Evolutionary conservation across 352 stramenopile genomes (phyloP).

Genomic region (Globisporangium viniferum): DNA sequence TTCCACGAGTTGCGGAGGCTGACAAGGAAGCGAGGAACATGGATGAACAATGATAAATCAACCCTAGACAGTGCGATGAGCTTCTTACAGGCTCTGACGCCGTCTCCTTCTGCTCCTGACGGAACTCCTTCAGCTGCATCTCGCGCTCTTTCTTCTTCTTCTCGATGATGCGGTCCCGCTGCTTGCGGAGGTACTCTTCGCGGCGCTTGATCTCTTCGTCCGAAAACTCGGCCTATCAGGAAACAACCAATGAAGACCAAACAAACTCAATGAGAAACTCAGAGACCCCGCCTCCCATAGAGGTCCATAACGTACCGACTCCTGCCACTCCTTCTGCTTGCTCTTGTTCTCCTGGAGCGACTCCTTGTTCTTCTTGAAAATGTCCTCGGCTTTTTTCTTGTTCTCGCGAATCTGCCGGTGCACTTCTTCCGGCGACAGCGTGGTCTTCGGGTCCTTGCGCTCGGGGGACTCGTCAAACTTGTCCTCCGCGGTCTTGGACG

Average conservation of each 20-base stretch:
- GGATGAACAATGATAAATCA: not conserved
- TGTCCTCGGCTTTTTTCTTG: constrained; percentile 70
- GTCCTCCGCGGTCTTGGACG: constrained; percentile 60
- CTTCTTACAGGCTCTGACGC: constrained; percentile 34
- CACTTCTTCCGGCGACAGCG: constrained; percentile 47
- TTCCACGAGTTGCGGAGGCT: constrained; percentile 53
- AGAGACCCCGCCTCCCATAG: not conserved
- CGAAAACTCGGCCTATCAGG: constrained; percentile 49
- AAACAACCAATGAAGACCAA: not conserved
- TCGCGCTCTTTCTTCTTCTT: constrained; percentile 82
- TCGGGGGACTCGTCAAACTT: constrained; percentile 39
- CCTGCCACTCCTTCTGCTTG: constrained; percentile 68
- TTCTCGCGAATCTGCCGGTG: constrained; percentile 56
- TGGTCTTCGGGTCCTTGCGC: constrained; percentile 20
- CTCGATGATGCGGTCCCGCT: constrained; percentile 74
- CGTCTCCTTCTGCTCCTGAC: constrained; percentile 65
- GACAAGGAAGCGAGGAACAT: not conserved
- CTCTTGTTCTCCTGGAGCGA: constrained; percentile 65
- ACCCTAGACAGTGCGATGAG: not conserved
- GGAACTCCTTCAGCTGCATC: constrained; percentile 66
- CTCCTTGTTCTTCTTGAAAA: constrained; percentile 73
- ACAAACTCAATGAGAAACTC: not conserved
- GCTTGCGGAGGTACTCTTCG: constrained; percentile 71
- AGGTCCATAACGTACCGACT: constrained; percentile 15
- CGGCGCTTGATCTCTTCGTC: constrained; percentile 68